Conservation (phyloP, 805 yeast genomes). For the Kodamaea lidongshanica region DNA sequence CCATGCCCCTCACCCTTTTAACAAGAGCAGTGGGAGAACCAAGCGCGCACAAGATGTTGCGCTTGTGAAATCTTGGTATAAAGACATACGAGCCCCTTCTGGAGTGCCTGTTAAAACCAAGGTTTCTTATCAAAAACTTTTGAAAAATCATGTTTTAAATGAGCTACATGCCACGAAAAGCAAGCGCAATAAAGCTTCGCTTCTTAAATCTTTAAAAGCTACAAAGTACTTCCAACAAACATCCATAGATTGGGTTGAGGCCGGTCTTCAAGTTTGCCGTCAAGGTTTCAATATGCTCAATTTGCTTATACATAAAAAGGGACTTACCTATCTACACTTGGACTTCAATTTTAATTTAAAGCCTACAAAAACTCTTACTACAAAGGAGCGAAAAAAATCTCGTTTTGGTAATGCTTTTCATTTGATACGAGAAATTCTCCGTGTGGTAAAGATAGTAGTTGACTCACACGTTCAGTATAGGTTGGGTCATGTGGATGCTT, state of each 20-base stretch:
- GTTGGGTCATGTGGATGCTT: slow-evolving; percentile 86
- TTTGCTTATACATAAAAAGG: slow-evolving; percentile 81
- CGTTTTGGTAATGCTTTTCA: slow-evolving; percentile 97
- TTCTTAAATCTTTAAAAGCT: slow-evolving; percentile 59
- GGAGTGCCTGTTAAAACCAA: slow-evolving; percentile 69
- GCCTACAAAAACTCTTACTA: slow-evolving; percentile 92
- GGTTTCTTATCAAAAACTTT: slow-evolving; percentile 82
- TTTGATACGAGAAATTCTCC: slow-evolving; percentile 78
- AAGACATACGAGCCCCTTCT: slow-evolving; percentile 57
- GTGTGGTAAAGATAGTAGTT: slow-evolving; percentile 78
- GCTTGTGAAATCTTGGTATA: slow-evolving; percentile 74
- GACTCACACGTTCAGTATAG: slow-evolving; percentile 92
- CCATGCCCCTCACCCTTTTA: slow-evolving; percentile 83
- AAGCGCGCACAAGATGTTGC: slow-evolving; percentile 89
- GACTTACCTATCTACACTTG: slow-evolving; percentile 84
- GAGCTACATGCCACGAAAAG: slow-evolving; percentile 49
- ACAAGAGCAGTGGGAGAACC: slow-evolving; percentile 62
- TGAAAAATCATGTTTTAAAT: slow-evolving; percentile 69
- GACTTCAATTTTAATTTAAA: slow-evolving; percentile 94
- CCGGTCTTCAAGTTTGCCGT: slow-evolving; percentile 86
- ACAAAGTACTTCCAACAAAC: slow-evolving; percentile 92
- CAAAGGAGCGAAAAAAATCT: slow-evolving; percentile 93
- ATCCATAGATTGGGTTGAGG: slow-evolving; percentile 96
- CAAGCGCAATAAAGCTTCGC: slow-evolving; percentile 43
- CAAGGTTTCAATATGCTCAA: slow-evolving; percentile 95